Base-by-base conservation (phyloP, 352 stramenopile genomes). In the Pythium phragmitis region DNA sequence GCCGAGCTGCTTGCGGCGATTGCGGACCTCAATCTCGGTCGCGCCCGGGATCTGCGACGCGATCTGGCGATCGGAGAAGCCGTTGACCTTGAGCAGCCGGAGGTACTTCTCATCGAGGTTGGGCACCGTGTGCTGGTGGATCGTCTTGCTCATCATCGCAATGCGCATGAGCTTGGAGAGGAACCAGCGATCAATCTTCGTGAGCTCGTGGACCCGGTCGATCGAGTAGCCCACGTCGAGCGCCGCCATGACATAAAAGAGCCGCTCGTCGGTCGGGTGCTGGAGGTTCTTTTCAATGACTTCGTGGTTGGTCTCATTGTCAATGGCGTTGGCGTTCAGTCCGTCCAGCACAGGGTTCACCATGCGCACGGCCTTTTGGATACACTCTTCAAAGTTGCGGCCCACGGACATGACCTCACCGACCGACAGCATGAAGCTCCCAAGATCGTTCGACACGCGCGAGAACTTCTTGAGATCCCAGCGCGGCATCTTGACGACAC, bases 101-200 rank as follows among this genome's bases (percentile, higher is more conserved):
- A 61, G 39, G 54, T 60, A 58, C 30, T 65, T 78, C 30, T 94
- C 57, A 8, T 80, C 66, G 34, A 76, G 70, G 34, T 74, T 85
- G n/a, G 88, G 65, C 16, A 96, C 73, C 50, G 71, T 69, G 59
- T 80, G 84, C 66, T 90, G 77, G 54, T 79, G 83, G 26, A 97
- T 74, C 48, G 75, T 87, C 34, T 89, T 89, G 73, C 99, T 98
- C 54, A 34, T 69, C 67, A 90, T 19, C 21, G 76, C 77, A 47
- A 86, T 82, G 60, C 79, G 75, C 46, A 87, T 88, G 51, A 96
- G 69, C 67, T 97, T 94, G 37, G 87, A 75, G 34, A 99, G 81
- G 84, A 99, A 99, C 97, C 97, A 99, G 49, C 89, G 96, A 76
- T 99, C 98, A 74, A 99, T 99, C 77, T 99, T 99, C 11, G 97